Evolutionary conservation across 1,284 basidiomycete species (phyloP).

Genomic region (Melampsora americana): DNA sequence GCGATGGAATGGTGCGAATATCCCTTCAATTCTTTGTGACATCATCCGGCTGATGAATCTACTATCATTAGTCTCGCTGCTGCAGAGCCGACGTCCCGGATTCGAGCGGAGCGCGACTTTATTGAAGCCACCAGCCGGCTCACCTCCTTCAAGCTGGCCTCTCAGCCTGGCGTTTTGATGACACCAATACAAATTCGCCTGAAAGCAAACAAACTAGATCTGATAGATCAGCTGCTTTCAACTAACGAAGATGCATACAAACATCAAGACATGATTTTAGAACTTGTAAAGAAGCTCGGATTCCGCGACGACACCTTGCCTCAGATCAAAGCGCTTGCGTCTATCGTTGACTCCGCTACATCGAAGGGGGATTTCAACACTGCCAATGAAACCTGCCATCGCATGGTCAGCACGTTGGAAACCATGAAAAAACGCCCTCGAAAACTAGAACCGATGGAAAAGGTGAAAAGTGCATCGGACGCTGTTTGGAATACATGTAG

Average conservation of each 20-base stretch:
- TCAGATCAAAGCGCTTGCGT: conserved; percentile 74
- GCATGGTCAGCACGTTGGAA: conserved; percentile 68
- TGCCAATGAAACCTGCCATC: conserved; percentile 68
- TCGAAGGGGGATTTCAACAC: conserved; percentile 71
- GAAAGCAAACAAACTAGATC: conserved; percentile 71
- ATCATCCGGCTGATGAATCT: neutral
- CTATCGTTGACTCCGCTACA: conserved; percentile 79
- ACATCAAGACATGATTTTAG: conserved; percentile 81
- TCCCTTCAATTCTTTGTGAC: neutral
- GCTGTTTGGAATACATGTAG: conserved; percentile 82
- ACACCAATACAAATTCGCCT: conserved; percentile 85
- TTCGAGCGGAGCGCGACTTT: conserved; percentile 74
- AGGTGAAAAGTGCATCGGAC: conserved; percentile 63
- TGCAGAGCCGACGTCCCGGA: conserved; percentile 63
- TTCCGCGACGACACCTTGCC: conserved; percentile 67
- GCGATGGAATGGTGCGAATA: conserved; percentile 80
- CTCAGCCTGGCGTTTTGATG: conserved; percentile 69
- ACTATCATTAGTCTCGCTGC: conserved; percentile 66
- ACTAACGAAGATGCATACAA: conserved; percentile 79
- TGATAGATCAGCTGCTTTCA: conserved; percentile 75
- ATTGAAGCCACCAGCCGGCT: conserved; percentile 89
- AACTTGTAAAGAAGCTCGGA: conserved; percentile 80
- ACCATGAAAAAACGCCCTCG: conserved; percentile 55
- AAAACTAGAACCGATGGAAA: conserved; percentile 41
- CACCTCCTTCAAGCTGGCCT: conserved; percentile 73